Percentiles rank a stretch among this genome's conserved stretches.
Conservation (phyloP, 305 asterid genomes). For the Andrographis paniculata region DNA sequence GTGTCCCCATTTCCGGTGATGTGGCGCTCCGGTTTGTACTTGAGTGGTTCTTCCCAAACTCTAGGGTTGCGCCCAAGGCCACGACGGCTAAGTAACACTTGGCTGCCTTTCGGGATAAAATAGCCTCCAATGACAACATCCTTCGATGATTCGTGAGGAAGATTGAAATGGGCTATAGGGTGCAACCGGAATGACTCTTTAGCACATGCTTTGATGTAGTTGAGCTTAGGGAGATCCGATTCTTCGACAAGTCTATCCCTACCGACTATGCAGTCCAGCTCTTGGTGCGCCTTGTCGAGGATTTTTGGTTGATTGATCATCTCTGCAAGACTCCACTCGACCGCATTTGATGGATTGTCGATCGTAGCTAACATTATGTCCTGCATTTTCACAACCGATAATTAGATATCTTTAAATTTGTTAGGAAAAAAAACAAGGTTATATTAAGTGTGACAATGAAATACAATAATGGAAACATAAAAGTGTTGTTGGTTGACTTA, state of each 20-base stretch:
- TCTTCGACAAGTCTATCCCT: slow-evolving; percentile 6
- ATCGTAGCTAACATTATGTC: slow-evolving; percentile 5
- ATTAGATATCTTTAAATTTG: no score
- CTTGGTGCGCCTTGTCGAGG: no score
- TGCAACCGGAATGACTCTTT: slow-evolving; percentile 10
- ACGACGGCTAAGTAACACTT: no score
- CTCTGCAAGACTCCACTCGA: slow-evolving; percentile 3
- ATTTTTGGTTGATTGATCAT: slow-evolving; percentile 1
- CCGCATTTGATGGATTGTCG: slow-evolving; percentile 10
- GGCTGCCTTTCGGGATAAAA: slow-evolving; percentile 15
- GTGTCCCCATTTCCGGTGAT: neutral
- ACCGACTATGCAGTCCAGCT: slow-evolving; percentile 2
- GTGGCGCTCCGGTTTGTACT: slow-evolving; percentile 16
- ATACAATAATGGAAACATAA: no score
- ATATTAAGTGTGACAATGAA: no score
- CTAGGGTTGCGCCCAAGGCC: slow-evolving; percentile 20
- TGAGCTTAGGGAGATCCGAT: neutral
- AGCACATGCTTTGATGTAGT: slow-evolving; percentile 9
- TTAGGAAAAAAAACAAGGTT: no score
- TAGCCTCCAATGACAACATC: slow-evolving; percentile 9
- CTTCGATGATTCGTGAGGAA: neutral
- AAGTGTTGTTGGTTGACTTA: no score
- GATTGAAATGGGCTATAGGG: slow-evolving; percentile 3
- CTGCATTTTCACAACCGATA: no score
- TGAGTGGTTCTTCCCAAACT: slow-evolving; percentile 16